phyloP scores from a whole-genome alignment of 768 basidiomycete genomes.

The Tephrocybe sp. region DNA sequence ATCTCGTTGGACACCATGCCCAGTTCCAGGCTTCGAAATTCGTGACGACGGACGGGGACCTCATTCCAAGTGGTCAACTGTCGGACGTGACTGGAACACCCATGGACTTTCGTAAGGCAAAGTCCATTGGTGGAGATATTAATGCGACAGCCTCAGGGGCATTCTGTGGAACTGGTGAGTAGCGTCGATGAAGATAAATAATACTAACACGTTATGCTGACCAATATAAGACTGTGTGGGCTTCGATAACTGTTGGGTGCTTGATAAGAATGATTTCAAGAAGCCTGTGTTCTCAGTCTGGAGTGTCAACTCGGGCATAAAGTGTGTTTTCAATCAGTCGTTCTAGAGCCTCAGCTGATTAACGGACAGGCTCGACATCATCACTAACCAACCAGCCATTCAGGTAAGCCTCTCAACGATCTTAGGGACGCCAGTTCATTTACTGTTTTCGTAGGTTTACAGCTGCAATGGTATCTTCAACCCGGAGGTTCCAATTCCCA shows the following conservation, averaged over 20 bases:
- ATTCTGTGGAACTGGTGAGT: slow-evolving; percentile 40
- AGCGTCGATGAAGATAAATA: not conserved
- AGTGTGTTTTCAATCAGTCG: slow-evolving; percentile 20
- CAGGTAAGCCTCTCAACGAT: slow-evolving; percentile 27
- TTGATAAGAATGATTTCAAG: slow-evolving; percentile 29
- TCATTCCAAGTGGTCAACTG: slow-evolving; percentile 42
- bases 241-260: slow-evolving; percentile 48
- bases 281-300: slow-evolving; percentile 39
- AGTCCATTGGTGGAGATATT: slow-evolving; percentile 38
- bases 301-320: slow-evolving; percentile 47
- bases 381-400: slow-evolving; percentile 44
- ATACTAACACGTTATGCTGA: not conserved
- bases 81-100: slow-evolving; percentile 34
- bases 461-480: slow-evolving; percentile 41
- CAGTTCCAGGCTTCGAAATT: slow-evolving; percentile 38
- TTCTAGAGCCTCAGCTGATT: not conserved
- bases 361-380: slow-evolving; percentile 36
- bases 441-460: slow-evolving; percentile 30
- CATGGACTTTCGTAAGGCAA: slow-evolving; percentile 42
- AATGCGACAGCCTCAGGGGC: slow-evolving; percentile 31
- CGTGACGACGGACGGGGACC: slow-evolving; percentile 37
- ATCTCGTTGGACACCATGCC: slow-evolving; percentile 34
- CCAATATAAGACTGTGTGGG: slow-evolving; percentile 39
- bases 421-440: not conserved
- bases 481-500: slow-evolving; percentile 33